Percentiles rank a stretch among this genome's conserved stretches.
phyloP scores from a whole-genome alignment of 495 filamentous ascomycete genomes.

The Aspergillus heteromorphus region DNA sequence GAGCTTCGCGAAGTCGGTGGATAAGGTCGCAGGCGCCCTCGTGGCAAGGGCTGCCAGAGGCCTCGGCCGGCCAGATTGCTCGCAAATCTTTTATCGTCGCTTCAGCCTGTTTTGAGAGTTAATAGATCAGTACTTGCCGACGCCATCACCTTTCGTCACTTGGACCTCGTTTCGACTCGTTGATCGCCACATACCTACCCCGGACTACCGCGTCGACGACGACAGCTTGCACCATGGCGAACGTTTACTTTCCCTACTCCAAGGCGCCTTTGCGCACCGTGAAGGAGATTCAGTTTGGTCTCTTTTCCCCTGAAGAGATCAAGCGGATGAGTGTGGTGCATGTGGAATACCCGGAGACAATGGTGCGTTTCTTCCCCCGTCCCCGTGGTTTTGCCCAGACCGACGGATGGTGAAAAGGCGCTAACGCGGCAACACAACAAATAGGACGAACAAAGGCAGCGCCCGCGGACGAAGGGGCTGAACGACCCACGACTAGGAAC shows the following conservation, averaged over 20 bases:
- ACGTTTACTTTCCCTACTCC: constrained; percentile 85
- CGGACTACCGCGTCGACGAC: constrained; percentile 11
- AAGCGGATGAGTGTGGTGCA: constrained; percentile 93
- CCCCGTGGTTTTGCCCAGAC: constrained; percentile 1
- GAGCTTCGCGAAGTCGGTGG: constrained; percentile 38
- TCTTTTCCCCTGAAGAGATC: constrained; percentile 94
- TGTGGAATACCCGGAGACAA: constrained; percentile 93
- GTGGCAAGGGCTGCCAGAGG: constrained; percentile 52
- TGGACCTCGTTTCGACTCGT: not conserved
- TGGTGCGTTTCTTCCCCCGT: constrained; percentile 49
- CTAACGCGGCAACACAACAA: constrained; percentile 19
- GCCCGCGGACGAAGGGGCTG: constrained; percentile 79
- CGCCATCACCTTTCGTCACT: not conserved
- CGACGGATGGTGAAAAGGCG: not conserved
- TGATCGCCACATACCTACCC: no score
- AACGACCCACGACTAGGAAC: constrained; percentile 94
- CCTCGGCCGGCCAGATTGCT: constrained; percentile 43
- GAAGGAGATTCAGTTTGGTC: constrained; percentile 97
- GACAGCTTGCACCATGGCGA: constrained; percentile 68
- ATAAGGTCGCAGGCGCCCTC: constrained; percentile 48
- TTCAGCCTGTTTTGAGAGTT: constrained; percentile 8
- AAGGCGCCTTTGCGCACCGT: constrained; percentile 93
- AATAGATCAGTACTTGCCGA: constrained; percentile 1
- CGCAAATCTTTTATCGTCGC: constrained; percentile 35
- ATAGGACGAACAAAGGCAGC: constrained; percentile 79